phyloP scores from a whole-genome alignment of 2,329 filamentous ascomycete genomes.

The Claviceps arundinis region DNA sequence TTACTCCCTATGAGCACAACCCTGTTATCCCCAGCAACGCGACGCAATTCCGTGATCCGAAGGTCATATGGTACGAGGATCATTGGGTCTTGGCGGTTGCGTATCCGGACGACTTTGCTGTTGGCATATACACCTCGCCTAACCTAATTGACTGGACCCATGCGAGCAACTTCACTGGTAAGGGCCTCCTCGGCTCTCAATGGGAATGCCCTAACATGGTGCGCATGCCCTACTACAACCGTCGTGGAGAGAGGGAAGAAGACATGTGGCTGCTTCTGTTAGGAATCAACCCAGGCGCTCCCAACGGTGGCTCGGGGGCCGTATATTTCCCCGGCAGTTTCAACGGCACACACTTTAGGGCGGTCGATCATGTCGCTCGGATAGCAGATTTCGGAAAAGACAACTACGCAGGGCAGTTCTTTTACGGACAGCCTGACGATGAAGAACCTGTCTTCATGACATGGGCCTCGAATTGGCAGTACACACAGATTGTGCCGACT shows the following conservation, averaged over 20 bases:
- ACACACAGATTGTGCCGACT: conserved; percentile 18
- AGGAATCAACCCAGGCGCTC: conserved; percentile 44
- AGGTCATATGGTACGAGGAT: conserved; percentile 44
- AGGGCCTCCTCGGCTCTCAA: conserved; percentile 38
- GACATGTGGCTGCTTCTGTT: conserved; percentile 31
- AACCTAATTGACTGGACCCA: conserved; percentile 44
- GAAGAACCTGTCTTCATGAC: conserved; percentile 20
- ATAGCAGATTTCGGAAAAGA: conserved; percentile 23
- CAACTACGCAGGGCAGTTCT: conserved; percentile 24
- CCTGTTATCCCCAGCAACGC: conserved; percentile 44
- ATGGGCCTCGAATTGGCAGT: conserved; percentile 24
- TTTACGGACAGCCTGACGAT: conserved; percentile 12
- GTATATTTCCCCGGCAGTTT: conserved; percentile 46
- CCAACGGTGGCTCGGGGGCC: conserved; percentile 39
- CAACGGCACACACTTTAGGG: conserved; percentile 49
- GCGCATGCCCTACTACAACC: conserved; percentile 31
- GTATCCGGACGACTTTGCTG: conserved; percentile 35
- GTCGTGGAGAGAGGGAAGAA: conserved; percentile 16
- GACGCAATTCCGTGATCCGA: conserved; percentile 50
- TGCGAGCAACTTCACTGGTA: conserved; percentile 38
- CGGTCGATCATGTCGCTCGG: conserved; percentile 15
- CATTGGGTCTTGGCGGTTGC: conserved; percentile 46
- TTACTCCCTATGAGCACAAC: conserved; percentile 44
- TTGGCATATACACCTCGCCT: conserved; percentile 48
- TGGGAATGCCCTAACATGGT: conserved; percentile 54